Evolutionary conservation across 2,329 filamentous ascomycete genomes (phyloP).

Genomic region (Pestalotiopsis sp.): DNA sequence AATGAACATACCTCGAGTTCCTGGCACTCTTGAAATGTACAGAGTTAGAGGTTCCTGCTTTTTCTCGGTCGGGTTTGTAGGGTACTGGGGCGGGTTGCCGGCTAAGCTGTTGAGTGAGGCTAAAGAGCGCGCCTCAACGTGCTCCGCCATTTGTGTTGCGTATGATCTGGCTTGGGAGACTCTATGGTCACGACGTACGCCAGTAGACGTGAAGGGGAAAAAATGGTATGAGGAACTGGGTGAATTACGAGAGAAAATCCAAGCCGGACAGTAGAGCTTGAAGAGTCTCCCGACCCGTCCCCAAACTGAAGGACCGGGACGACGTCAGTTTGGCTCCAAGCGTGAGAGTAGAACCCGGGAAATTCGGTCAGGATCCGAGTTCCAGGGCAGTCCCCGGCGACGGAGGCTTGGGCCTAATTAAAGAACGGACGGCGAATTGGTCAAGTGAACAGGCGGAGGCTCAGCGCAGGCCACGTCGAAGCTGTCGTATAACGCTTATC

Average conservation of each 20-base stretch:
- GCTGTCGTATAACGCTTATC: not conserved
- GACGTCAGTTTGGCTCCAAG: not conserved
- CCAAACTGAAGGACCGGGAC: not conserved
- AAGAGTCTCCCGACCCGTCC: not conserved
- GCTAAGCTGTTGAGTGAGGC: slow-evolving; percentile 79
- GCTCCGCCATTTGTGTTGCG: slow-evolving; percentile 32
- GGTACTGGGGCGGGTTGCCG: slow-evolving; percentile 84
- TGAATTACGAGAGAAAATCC: not conserved
- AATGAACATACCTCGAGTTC: slow-evolving; percentile 70
- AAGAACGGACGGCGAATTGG: slow-evolving; percentile 4
- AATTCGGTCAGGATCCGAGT: slow-evolving; percentile 1
- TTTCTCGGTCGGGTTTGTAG: slow-evolving; percentile 72
- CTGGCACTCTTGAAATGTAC: slow-evolving; percentile 92
- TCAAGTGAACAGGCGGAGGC: slow-evolving; percentile 8
- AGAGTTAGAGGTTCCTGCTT: slow-evolving; percentile 74
- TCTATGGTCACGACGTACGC: not conserved
- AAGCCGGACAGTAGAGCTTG: not conserved
- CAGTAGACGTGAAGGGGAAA: not conserved
- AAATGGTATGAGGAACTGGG: not conserved
- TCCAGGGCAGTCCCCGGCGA: slow-evolving; percentile 7
- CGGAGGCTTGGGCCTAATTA: not conserved
- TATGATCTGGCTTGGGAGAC: not conserved
- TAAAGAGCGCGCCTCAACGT: slow-evolving; percentile 81
- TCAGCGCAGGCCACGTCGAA: slow-evolving; percentile 11
- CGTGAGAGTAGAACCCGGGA: not conserved